Conservation (phyloP, 345 rosid species). For the Anacardium occidentale region DNA sequence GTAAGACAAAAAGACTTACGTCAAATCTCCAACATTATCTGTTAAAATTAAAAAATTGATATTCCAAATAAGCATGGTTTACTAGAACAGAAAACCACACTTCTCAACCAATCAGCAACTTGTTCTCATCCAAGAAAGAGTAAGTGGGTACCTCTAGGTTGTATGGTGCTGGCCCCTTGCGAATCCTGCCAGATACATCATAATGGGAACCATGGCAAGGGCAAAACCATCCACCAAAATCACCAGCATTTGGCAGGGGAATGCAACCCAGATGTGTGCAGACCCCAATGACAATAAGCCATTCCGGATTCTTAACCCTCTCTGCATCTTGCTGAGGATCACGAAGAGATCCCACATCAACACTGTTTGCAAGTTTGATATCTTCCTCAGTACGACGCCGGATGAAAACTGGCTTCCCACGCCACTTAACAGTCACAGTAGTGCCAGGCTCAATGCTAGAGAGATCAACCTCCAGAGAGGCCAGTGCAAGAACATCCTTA, state of each 20-base stretch:
- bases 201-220: slow-evolving; percentile 98
- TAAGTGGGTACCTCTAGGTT: slow-evolving; percentile 92
- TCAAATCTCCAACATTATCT: slow-evolving; percentile 45
- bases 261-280: slow-evolving; percentile 98
- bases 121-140: slow-evolving; percentile 81
- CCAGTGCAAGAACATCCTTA: slow-evolving; percentile 92
- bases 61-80: slow-evolving; percentile 9
- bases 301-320: slow-evolving; percentile 89
- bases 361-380: slow-evolving; percentile 79
- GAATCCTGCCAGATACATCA: slow-evolving; percentile 86
- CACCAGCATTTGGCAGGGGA: slow-evolving; percentile 97
- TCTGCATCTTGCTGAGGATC: slow-evolving; percentile 76
- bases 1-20: slow-evolving; percentile 18
- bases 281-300: slow-evolving; percentile 88
- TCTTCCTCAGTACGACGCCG: slow-evolving; percentile 91
- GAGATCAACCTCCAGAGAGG: slow-evolving; percentile 92
- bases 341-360: slow-evolving; percentile 73
- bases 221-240: slow-evolving; percentile 95
- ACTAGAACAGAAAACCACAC: not conserved
- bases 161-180: slow-evolving; percentile 95
- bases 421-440: slow-evolving; percentile 95
- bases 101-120: slow-evolving; percentile 73
- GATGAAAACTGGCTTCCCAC: slow-evolving; percentile 96
- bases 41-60: slow-evolving; percentile 16
- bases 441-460: slow-evolving; percentile 81